Evolutionary conservation across 2,329 filamentous ascomycete species (phyloP), one percentile per base, ranked within the genome.

Genomic region (Fusarium albidum): DNA sequence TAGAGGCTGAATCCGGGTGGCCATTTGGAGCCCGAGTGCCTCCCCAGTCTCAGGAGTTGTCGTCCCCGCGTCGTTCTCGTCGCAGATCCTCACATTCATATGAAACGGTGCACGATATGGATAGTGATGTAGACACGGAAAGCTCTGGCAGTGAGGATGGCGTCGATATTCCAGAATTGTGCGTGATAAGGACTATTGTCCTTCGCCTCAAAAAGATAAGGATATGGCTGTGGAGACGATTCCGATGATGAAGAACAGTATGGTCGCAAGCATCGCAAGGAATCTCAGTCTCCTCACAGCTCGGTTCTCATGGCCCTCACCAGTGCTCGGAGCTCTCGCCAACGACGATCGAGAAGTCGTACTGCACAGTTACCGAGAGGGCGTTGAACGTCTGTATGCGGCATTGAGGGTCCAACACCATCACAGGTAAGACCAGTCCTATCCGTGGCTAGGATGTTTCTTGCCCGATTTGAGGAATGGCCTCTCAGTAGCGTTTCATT

Each of bases 391-490:
- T 21, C 21, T 21, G 21, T 21, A 21, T 21, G 21, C 21, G 21
- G 21, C 21, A 21, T 21, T 21, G 21, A 21, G 21, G 7, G 21
- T 21, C 21, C 21, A 21, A 21, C 21, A 21, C 21, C 21, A 21
- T 21, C 21, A 21, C 21, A 21, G n/a, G n/a, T n/a, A n/a, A n/a
- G 21, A 21, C 21, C 21, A 21, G 43, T 10, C 15, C 40, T 15
- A 14, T 43, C 42, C 18, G 21, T 17, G 42, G 31, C 42, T 26
- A 37, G 25, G 28, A 21, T 14, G 15, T 17, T 15, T 35, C 32
- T 45, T 51, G 33, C 48, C 38, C 31, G 28, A 32, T 58, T 54
- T 26, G 47, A 51, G 31, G 43, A 57, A 46, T 57, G 33, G 41
- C 31, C 52, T 29, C 34, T 54, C 18, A 31, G 44, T 32, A 31